Percentiles rank a stretch among this genome's conserved stretches.
These are phyloP conservation scores for Sugiyamaella japonica DNA, from an alignment of 1,139 yeast species.

Conservation along the genomic window DNA sequence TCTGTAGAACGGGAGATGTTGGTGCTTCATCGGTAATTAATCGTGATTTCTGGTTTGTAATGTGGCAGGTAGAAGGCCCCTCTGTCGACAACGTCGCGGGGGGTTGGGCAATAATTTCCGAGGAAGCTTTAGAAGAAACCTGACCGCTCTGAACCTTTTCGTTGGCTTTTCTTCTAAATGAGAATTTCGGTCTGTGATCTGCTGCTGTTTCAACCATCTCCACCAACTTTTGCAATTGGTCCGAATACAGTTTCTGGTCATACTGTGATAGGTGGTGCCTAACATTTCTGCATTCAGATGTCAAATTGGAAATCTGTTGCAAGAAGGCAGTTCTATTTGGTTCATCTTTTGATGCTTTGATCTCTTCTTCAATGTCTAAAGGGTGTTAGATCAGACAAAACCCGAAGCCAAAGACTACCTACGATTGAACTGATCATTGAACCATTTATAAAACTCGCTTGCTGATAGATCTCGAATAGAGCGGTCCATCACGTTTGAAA, in stretches of 20 bases:
- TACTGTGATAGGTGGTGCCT: conserved; percentile 26
- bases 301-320: conserved; percentile 21
- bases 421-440: conserved; percentile 13
- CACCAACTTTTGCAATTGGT: conserved; percentile 23
- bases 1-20: conserved; percentile 14
- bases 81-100: conserved; percentile 1
- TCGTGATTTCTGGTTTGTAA: not conserved
- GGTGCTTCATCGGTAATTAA: not conserved
- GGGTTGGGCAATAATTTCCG: not conserved
- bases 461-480: conserved; percentile 11
- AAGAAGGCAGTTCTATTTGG: conserved; percentile 21
- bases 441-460: conserved; percentile 19
- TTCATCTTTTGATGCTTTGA: conserved; percentile 17
- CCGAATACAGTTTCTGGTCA: conserved; percentile 30
- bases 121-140: not conserved
- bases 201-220: conserved; percentile 17
- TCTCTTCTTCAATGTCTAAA: conserved; percentile 24
- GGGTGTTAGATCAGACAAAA: not conserved
- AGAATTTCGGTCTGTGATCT: conserved; percentile 24
- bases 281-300: conserved; percentile 24
- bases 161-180: conserved; percentile 19
- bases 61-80: not conserved
- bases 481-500: not conserved
- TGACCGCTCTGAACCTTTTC: not conserved
- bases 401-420: not conserved